These are phyloP conservation scores for Fusarium sp. DNA, from an alignment of 2,329 filamentous ascomycete genomes.

Conservation along the genomic window DNA sequence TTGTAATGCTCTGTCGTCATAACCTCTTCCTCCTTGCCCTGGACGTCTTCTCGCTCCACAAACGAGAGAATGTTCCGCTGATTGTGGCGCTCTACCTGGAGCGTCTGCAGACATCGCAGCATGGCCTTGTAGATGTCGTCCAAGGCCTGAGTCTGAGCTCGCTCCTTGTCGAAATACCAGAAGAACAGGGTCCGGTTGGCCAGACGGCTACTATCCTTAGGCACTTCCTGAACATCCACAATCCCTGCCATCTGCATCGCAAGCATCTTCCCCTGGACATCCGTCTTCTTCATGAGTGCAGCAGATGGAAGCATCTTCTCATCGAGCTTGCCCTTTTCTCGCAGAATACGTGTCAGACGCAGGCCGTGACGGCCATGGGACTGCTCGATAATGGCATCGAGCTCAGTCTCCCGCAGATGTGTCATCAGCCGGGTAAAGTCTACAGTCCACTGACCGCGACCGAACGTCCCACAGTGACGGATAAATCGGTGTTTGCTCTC, in stretches of 20 bases:
- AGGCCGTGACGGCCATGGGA: slow-evolving; percentile 78
- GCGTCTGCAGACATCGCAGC: slow-evolving; percentile 81
- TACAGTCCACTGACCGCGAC: slow-evolving; percentile 79
- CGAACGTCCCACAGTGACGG: slow-evolving; percentile 68
- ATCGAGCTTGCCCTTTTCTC: slow-evolving; percentile 89
- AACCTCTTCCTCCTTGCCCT: slow-evolving; percentile 81
- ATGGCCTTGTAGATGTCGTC: slow-evolving; percentile 90
- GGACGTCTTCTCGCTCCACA: slow-evolving; percentile 84
- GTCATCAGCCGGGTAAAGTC: slow-evolving; percentile 78
- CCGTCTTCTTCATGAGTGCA: slow-evolving; percentile 82
- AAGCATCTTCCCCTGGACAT: slow-evolving; percentile 83
- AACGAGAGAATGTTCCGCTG: slow-evolving; percentile 78
- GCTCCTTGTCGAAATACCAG: slow-evolving; percentile 86
- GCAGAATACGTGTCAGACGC: slow-evolving; percentile 83
- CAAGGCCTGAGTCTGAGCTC: slow-evolving; percentile 72
- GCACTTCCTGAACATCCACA: slow-evolving; percentile 92
- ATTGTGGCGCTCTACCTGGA: slow-evolving; percentile 76
- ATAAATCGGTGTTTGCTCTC: slow-evolving; percentile 74
- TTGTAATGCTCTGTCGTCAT: slow-evolving; percentile 77
- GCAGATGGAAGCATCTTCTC: slow-evolving; percentile 85
- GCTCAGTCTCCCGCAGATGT: slow-evolving; percentile 74
- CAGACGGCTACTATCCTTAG: slow-evolving; percentile 81
- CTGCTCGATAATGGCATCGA: slow-evolving; percentile 82
- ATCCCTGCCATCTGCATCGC: slow-evolving; percentile 86
- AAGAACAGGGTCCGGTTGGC: slow-evolving; percentile 87